A percentile compares a stretch with the other conserved stretches of the same genome.
Evolutionary conservation across 2,329 filamentous ascomycete species (phyloP).

Genomic region (Xylogone sp.): DNA sequence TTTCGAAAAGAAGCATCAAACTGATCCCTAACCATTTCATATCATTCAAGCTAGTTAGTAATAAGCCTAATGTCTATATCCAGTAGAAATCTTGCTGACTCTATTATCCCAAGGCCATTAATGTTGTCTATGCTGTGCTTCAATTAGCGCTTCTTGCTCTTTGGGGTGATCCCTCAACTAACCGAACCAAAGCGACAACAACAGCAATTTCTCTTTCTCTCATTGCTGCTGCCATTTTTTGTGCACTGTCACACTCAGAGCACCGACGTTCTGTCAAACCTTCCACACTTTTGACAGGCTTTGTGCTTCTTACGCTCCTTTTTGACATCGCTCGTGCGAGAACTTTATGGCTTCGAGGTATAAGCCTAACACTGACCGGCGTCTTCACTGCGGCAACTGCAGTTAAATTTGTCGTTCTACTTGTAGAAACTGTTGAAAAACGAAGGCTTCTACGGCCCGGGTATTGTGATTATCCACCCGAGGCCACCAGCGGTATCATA

Average conservation of each 20-base stretch:
- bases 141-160: background rate
- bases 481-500: background rate
- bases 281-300: background rate
- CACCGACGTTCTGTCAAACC: background rate
- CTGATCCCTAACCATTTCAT: background rate
- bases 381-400: background rate
- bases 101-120: no score
- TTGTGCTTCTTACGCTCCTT: background rate
- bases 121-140: background rate
- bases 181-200: background rate
- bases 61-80: no score
- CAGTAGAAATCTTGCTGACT: no score
- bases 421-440: background rate
- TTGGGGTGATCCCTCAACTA: background rate
- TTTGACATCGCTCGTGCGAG: slow-evolving; percentile 1
- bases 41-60: background rate
- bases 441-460: background rate
- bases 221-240: background rate
- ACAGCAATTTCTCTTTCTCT: background rate
- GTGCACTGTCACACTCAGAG: background rate
- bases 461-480: background rate
- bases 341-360: background rate
- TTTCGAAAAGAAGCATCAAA: background rate
- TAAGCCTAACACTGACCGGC: background rate
- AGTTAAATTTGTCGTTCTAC: background rate